These are phyloP conservation scores for Aspergillus spinulosporus DNA, from an alignment of 2,329 filamentous ascomycete genomes.

Conservation along the genomic window DNA sequence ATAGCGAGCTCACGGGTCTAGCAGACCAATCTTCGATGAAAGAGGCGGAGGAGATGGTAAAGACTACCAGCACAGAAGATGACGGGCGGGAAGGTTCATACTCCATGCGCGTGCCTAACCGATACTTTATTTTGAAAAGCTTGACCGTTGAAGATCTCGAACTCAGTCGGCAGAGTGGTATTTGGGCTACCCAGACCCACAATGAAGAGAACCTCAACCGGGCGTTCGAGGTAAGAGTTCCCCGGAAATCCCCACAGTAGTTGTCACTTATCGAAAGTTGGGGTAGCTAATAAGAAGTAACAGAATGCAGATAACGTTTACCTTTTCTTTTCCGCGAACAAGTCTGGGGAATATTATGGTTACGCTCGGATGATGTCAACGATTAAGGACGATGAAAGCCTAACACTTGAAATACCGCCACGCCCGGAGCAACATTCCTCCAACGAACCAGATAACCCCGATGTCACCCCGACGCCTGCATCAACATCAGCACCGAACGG, in stretches of 20 bases:
- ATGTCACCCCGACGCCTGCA: slow-evolving; percentile 75
- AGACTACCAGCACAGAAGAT: slow-evolving; percentile 14
- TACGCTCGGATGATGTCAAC: slow-evolving; percentile 87
- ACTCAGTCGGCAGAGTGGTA: slow-evolving; percentile 76
- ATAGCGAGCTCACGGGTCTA: slow-evolving; percentile 29
- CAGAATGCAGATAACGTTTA: slow-evolving; percentile 82
- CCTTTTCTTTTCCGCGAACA: slow-evolving; percentile 93
- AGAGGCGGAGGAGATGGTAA: slow-evolving; percentile 23
- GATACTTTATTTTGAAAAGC: slow-evolving; percentile 91
- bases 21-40: slow-evolving; percentile 54
- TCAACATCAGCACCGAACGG: slow-evolving; percentile 78
- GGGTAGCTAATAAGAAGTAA: neutral
- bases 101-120: slow-evolving; percentile 58
- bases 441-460: slow-evolving; percentile 66
- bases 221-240: slow-evolving; percentile 69
- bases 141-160: slow-evolving; percentile 88
- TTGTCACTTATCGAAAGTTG: neutral
- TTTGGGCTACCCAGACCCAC: slow-evolving; percentile 93
- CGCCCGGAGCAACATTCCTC: slow-evolving; percentile 57
- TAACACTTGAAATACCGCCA: slow-evolving; percentile 68
- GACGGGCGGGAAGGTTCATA: slow-evolving; percentile 8
- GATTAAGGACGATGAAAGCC: slow-evolving; percentile 74
- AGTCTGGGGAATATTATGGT: slow-evolving; percentile 95
- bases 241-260: neutral
- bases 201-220: slow-evolving; percentile 83